A percentile compares a stretch with the other conserved stretches of the same genome.
Evolutionary conservation across 1,284 basidiomycete genomes (phyloP).

Genomic region (Sanghuangporus baumii): DNA sequence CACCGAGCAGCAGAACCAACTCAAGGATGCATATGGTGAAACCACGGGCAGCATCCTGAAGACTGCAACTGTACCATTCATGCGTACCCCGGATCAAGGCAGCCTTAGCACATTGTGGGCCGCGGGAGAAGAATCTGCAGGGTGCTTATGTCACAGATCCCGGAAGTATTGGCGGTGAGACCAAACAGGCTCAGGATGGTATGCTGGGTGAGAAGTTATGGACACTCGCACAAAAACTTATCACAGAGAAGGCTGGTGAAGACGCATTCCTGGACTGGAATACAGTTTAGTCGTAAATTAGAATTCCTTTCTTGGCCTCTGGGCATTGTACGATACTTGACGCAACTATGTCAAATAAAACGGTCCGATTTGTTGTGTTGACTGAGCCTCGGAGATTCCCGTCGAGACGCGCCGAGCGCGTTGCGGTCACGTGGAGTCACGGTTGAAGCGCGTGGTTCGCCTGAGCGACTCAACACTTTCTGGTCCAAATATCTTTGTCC

Average conservation of each 20-base stretch:
- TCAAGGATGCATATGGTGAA: conserved; percentile 34
- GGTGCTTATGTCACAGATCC: conserved; percentile 37
- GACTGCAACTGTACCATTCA: conserved; percentile 30
- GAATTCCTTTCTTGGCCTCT: neutral
- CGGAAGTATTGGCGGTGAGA: conserved; percentile 30
- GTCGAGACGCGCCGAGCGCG: neutral
- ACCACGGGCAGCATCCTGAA: conserved; percentile 31
- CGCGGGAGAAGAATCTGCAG: conserved; percentile 31
- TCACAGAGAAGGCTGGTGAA: conserved; percentile 29
- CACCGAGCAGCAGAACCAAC: conserved; percentile 39
- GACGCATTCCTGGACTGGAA: conserved; percentile 30
- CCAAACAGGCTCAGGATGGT: conserved; percentile 30
- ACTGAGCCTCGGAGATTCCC: neutral
- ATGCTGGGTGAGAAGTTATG: conserved; percentile 35
- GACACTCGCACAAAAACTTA: conserved; percentile 31
- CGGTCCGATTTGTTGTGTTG: neutral
- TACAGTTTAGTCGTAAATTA: neutral
- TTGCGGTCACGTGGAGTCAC: neutral
- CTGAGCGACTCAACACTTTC: neutral
- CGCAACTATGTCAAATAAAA: neutral
- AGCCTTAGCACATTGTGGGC: conserved; percentile 31
- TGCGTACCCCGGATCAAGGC: conserved; percentile 33
- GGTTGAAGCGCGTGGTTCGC: neutral
- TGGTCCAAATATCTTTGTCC: neutral
- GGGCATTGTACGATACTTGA: neutral